Percentiles rank a stretch among this genome's conserved stretches.
These are phyloP conservation scores for Apophysomyces elegans DNA, from an alignment of 371 early-diverging fungal species.

Conservation along the genomic window DNA sequence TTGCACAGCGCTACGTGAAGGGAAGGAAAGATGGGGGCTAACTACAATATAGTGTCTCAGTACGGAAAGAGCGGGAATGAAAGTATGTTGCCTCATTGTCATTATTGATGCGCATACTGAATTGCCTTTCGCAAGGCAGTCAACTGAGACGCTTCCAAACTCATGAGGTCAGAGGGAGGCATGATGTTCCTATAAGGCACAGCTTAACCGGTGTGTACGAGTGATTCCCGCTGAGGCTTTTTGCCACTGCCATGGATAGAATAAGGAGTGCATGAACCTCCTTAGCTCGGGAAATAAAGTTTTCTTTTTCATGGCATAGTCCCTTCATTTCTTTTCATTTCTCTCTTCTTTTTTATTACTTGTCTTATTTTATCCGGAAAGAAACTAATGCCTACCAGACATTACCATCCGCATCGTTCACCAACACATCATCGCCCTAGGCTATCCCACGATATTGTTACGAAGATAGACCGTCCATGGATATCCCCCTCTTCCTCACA, in stretches of 20 bases:
- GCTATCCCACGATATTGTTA: background rate
- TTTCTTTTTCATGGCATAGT: slow-evolving; percentile 6
- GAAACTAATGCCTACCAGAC: background rate
- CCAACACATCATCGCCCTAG: slow-evolving; percentile 1
- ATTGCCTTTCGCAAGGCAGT: no score
- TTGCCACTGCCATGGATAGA: slow-evolving; percentile 8
- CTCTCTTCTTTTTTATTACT: background rate
- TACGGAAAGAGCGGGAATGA: no score
- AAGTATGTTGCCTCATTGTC: no score
- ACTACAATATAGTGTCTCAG: no score
- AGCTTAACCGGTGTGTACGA: no score
- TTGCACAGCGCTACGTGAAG: no score
- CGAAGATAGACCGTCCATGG: background rate
- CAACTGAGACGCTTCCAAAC: no score
- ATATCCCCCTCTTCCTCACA: background rate
- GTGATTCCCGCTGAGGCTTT: background rate
- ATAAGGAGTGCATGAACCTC: slow-evolving; percentile 11
- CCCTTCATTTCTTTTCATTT: slow-evolving; percentile 11
- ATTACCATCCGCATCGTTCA: background rate
- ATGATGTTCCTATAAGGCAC: no score
- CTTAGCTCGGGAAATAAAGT: slow-evolving; percentile 4
- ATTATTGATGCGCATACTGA: no score
- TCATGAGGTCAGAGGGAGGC: no score
- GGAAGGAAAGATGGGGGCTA: no score
- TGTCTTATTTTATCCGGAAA: background rate